phyloP scores from a whole-genome alignment of 306 rosid genomes.

The Arachis stenosperma region DNA sequence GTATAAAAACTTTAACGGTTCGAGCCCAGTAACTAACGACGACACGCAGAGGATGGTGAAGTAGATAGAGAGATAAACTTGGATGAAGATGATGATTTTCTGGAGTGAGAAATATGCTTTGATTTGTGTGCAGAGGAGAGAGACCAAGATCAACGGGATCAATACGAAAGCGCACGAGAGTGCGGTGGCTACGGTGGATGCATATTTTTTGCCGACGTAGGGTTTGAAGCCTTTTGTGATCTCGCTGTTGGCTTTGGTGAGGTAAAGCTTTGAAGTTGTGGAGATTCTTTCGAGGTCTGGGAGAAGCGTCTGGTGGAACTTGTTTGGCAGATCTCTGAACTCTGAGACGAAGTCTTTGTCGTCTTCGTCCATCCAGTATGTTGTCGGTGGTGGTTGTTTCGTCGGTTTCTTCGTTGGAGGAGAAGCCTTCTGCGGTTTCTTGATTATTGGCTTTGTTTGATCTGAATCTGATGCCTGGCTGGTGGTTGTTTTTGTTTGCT shows the following conservation, averaged over 20 bases:
- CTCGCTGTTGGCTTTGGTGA: constrained; percentile 67
- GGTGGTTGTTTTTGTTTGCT: constrained; percentile 38
- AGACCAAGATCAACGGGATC: constrained; percentile 74
- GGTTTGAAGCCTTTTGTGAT: constrained; percentile 82
- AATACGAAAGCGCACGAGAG: constrained; percentile 63
- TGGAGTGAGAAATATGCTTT: constrained; percentile 91
- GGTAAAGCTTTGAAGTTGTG: constrained; percentile 69
- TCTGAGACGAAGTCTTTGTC: constrained; percentile 66
- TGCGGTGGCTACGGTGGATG: constrained; percentile 65
- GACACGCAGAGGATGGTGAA: constrained; percentile 78
- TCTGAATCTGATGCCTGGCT: constrained; percentile 28
- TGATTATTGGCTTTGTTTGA: constrained; percentile 32
- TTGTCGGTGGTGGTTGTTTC: constrained; percentile 53
- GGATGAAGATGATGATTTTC: constrained; percentile 77
- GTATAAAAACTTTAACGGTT: constrained; percentile 80
- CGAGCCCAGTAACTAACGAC: constrained; percentile 62
- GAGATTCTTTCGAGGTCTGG: constrained; percentile 88
- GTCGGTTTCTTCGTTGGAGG: constrained; percentile 38
- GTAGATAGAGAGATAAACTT: constrained; percentile 83
- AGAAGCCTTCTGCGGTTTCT: constrained; percentile 28
- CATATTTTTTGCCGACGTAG: constrained; percentile 78
- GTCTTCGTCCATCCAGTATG: constrained; percentile 44
- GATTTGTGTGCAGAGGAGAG: constrained; percentile 74
- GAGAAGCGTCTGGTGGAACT: constrained; percentile 60
- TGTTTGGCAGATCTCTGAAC: constrained; percentile 62